phyloP scores from a whole-genome alignment of 2,329 filamentous ascomycete genomes.

The Atkinsonella texensis region DNA sequence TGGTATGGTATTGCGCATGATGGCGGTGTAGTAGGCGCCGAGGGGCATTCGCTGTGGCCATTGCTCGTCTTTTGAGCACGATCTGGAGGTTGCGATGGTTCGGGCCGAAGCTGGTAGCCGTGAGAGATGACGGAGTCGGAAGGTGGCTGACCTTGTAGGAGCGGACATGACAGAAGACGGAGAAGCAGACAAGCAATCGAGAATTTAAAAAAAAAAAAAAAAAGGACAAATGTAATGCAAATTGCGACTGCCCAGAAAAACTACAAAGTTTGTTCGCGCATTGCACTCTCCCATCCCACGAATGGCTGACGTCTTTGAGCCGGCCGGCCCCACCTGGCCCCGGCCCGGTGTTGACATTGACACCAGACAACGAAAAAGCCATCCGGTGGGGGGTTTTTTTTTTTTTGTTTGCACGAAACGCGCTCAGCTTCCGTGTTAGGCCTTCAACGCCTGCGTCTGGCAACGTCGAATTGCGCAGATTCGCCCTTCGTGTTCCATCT shows the following conservation, averaged over 20 bases:
- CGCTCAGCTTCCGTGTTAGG: neutral
- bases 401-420: conserved; percentile 4
- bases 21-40: conserved; percentile 47
- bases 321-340: neutral
- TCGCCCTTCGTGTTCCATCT: neutral
- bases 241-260: no score
- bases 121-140: conserved; percentile 19
- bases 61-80: conserved; percentile 11
- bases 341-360: neutral
- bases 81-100: conserved; percentile 17
- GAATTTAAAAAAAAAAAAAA: no score
- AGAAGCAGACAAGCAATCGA: neutral
- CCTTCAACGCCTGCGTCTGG: neutral
- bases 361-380: neutral
- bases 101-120: conserved; percentile 12
- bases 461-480: neutral
- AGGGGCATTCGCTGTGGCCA: conserved; percentile 33
- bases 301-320: no score
- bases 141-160: conserved; percentile 17
- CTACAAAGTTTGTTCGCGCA: no score
- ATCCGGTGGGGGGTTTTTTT: neutral
- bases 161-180: conserved; percentile 16
- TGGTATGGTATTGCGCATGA: conserved; percentile 35
- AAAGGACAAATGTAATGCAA: no score
- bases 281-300: no score